Evolutionary conservation across 352 stramenopile genomes (phyloP).

Genomic region (Discostella stelligera): DNA sequence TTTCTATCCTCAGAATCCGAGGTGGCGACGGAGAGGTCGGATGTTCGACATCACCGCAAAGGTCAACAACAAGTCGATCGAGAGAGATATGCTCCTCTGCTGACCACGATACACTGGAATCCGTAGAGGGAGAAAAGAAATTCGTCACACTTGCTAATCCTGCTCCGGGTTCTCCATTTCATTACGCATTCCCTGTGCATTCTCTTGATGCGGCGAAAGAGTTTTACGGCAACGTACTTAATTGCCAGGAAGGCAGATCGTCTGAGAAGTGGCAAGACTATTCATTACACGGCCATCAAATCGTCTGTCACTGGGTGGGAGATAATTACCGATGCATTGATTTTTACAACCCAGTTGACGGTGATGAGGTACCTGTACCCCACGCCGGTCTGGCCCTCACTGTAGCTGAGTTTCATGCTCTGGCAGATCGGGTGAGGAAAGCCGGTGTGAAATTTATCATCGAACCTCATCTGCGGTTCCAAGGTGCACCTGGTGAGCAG

Average conservation of each 20-base stretch:
- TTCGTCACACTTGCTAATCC: slow-evolving; percentile 51
- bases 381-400: slow-evolving; percentile 93
- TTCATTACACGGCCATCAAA: slow-evolving; percentile 83
- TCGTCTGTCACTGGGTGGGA: slow-evolving; percentile 88
- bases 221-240: slow-evolving; percentile 91
- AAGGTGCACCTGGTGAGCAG: slow-evolving; percentile 93
- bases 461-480: slow-evolving; percentile 92
- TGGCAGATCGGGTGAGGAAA: slow-evolving; percentile 85
- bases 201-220: slow-evolving; percentile 87
- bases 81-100: slow-evolving; percentile 18
- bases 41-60: background rate
- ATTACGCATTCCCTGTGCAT: slow-evolving; percentile 93
- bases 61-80: background rate
- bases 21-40: slow-evolving; percentile 1
- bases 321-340: slow-evolving; percentile 90
- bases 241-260: slow-evolving; percentile 89
- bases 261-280: slow-evolving; percentile 92
- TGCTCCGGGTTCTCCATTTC: slow-evolving; percentile 70
- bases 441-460: slow-evolving; percentile 92
- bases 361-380: slow-evolving; percentile 95
- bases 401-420: slow-evolving; percentile 89
- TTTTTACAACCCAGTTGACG: slow-evolving; percentile 96
- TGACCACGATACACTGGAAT: background rate
- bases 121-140: slow-evolving; percentile 19
- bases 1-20: slow-evolving; percentile 1